Percentiles rank a stretch among this genome's conserved stretches.
Evolutionary conservation across 2,329 filamentous ascomycete genomes (phyloP).

Genomic region (Cladophialophora carrionii): DNA sequence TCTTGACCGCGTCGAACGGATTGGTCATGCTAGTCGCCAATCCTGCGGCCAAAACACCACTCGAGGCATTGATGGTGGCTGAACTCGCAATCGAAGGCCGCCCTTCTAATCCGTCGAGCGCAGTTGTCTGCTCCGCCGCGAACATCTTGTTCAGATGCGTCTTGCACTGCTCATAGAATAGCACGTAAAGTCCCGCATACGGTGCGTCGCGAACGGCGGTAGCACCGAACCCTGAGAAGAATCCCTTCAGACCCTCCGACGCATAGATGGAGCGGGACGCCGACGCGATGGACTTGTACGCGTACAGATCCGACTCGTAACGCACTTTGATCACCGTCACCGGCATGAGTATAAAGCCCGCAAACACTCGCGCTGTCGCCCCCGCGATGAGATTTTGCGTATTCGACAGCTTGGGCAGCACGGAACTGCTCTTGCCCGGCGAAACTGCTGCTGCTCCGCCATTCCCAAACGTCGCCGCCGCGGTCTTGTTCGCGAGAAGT

Average conservation of each 20-base stretch:
- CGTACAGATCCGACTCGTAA: slow-evolving; percentile 86
- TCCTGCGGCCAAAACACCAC: slow-evolving; percentile 77
- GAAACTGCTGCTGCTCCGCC: slow-evolving; percentile 21
- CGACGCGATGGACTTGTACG: slow-evolving; percentile 73
- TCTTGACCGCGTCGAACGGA: slow-evolving; percentile 96
- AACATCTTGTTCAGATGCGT: slow-evolving; percentile 55
- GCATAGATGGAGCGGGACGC: slow-evolving; percentile 75
- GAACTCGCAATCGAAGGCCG: slow-evolving; percentile 45
- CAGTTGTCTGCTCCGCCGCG: not conserved
- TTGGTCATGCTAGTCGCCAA: slow-evolving; percentile 88
- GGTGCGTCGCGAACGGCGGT: slow-evolving; percentile 94
- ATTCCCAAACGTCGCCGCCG: slow-evolving; percentile 43
- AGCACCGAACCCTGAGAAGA: slow-evolving; percentile 92
- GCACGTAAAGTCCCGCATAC: slow-evolving; percentile 90
- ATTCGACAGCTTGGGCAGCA: slow-evolving; percentile 79
- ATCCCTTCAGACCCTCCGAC: slow-evolving; percentile 75
- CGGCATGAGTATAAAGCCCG: slow-evolving; percentile 91
- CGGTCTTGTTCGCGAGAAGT: slow-evolving; percentile 48
- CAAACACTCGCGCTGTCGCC: slow-evolving; percentile 78
- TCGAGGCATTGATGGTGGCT: slow-evolving; percentile 79
- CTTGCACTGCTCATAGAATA: slow-evolving; percentile 89
- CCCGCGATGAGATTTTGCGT: slow-evolving; percentile 84
- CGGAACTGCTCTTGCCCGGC: slow-evolving; percentile 52
- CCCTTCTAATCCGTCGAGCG: slow-evolving; percentile 4
- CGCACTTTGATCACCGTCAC: slow-evolving; percentile 96